Evolutionary conservation across 352 stramenopile species (phyloP).

Genomic region (Blastocystis sp.): DNA sequence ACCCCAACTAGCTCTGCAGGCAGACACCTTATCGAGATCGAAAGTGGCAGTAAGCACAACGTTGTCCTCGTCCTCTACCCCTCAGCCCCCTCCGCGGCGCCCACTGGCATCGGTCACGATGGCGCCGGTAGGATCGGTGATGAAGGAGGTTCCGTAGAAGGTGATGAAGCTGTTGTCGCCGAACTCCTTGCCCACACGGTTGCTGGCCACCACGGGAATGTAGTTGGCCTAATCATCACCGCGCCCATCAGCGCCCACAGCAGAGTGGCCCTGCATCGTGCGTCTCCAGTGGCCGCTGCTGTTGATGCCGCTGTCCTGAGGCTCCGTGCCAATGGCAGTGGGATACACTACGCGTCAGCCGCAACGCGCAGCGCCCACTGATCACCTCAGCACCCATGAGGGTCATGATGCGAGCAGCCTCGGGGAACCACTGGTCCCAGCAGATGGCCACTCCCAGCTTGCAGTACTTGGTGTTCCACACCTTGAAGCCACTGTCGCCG

Average conservation of each 20-base stretch:
- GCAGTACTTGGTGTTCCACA: conserved; percentile 83
- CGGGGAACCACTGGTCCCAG: conserved; percentile 86
- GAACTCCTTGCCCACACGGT: conserved; percentile 81
- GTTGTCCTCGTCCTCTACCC: conserved; percentile 31
- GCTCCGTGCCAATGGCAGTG: conserved; percentile 73
- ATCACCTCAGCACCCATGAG: conserved; percentile 82
- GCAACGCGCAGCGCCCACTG: conserved; percentile 59
- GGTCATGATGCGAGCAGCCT: conserved; percentile 81
- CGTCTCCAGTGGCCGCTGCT: conserved; percentile 84
- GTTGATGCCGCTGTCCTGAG: conserved; percentile 82
- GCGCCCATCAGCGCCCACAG: conserved; percentile 69
- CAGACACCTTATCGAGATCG: conserved; percentile 44
- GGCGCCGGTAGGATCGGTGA: conserved; percentile 83
- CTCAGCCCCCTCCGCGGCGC: neutral
- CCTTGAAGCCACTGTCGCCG: conserved; percentile 82
- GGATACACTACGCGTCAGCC: conserved; percentile 71
- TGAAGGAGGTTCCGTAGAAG: conserved; percentile 86
- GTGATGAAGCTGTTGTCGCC: conserved; percentile 72
- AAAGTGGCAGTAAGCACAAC: conserved; percentile 45
- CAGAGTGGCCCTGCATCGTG: conserved; percentile 84
- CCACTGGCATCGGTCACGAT: conserved; percentile 75
- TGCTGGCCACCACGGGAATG: conserved; percentile 84
- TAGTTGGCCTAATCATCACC: conserved; percentile 75
- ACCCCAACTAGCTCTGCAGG: conserved; percentile 52
- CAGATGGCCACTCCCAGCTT: conserved; percentile 84